Evolutionary conservation across 106 monocot species (phyloP).

Genomic region (Apostasia ramifera): DNA sequence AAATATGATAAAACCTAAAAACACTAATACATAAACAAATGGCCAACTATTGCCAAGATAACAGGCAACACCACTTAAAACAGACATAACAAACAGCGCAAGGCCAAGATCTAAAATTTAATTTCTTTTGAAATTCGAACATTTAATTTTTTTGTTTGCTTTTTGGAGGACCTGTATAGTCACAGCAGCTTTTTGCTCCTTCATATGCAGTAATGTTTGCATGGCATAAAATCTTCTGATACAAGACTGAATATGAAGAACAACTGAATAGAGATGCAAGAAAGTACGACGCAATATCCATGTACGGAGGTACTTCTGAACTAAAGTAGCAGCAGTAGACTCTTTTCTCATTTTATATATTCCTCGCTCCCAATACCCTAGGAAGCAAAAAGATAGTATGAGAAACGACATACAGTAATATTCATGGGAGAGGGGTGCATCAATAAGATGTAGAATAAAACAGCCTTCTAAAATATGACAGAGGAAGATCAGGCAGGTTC

Average conservation of each 20-base stretch:
- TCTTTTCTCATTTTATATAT: conserved; percentile 38
- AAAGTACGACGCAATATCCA: conserved; percentile 38
- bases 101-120: too few relatives aligned
- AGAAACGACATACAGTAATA: background rate
- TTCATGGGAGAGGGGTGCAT: too few relatives aligned
- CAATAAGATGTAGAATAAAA: too few relatives aligned
- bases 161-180: conserved; percentile 49
- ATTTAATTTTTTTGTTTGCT: too few relatives aligned
- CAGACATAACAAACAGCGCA: too few relatives aligned
- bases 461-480: too few relatives aligned
- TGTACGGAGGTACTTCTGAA: conserved; percentile 59
- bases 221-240: conserved; percentile 36
- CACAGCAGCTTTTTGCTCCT: conserved; percentile 54
- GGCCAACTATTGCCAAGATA: too few relatives aligned
- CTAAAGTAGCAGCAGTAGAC: conserved; percentile 30
- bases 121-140: too few relatives aligned
- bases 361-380: conserved; percentile 46
- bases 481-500: too few relatives aligned
- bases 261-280: conserved; percentile 28
- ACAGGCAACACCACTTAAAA: too few relatives aligned
- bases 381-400: background rate
- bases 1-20: too few relatives aligned
- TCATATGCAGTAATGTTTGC: conserved; percentile 21
- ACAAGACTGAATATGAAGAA: conserved; percentile 47
- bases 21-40: too few relatives aligned